Evolutionary conservation across 768 basidiomycete species (phyloP), one percentile per base, ranked within the genome.

Genomic region (Mycena latifolia): DNA sequence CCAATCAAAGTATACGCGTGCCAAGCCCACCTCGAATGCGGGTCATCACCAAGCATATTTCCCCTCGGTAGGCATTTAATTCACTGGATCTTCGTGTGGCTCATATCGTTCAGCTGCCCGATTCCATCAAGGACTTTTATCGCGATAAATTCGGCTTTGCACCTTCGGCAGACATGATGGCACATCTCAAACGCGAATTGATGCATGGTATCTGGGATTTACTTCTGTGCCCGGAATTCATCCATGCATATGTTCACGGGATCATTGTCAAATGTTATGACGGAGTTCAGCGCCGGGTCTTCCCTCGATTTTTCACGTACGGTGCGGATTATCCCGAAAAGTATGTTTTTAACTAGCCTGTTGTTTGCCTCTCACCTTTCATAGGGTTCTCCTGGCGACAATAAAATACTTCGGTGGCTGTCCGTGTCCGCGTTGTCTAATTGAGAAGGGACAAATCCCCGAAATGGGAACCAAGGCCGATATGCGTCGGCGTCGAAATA

Each of bases 21-120:
- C 55, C 11, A 74, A 75, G 25, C 81, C 80, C 0, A 66, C 61
- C 1, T 65, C 66, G 0, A 70, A 73, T 29, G 66, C 78, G 1
- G 77, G 74, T n/a, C 77, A 84, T 53, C 80, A 82, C 55, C 15
- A 83, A 8, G 80, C 76, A 1, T 83, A 83, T 71, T 75, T 85
- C 58, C 77, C 77, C 0, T 41, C 39, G 39, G 39, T 41, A 41
- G n/a, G n/a, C n/a, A n/a, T n/a, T n/a, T n/a, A n/a, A n/a, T n/a
- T n/a, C n/a, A n/a, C n/a, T n/a, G n/a, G n/a, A n/a, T n/a, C n/a
- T n/a, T n/a, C n/a, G n/a, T n/a, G n/a, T n/a, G n/a, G n/a, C n/a
- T n/a, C n/a, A 14, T 5, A 17, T 41, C 12, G 15, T 41, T 17
- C 20, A 20, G 12, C 39, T 20, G 7, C 20, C 39, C 5, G 15